These are phyloP conservation scores for Colletotrichum paranaense DNA, from an alignment of 2,329 filamentous ascomycete genomes.

Conservation along the genomic window DNA sequence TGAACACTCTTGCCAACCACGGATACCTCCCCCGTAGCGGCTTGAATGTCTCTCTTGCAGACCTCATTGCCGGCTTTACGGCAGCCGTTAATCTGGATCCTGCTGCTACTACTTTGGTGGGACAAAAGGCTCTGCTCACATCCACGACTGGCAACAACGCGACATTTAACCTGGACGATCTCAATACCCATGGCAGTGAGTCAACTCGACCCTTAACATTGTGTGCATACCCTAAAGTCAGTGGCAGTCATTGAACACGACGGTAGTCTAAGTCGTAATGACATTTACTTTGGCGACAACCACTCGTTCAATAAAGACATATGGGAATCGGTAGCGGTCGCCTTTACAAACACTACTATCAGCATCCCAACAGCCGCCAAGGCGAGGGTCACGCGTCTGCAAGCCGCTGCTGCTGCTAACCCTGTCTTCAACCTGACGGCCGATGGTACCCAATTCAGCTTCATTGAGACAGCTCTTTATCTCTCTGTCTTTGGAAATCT, in stretches of 20 bases:
- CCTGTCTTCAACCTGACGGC: conserved; percentile 39
- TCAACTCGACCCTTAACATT: not conserved
- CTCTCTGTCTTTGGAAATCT: conserved; percentile 38
- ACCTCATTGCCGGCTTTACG: conserved; percentile 33
- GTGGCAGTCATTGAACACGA: conserved; percentile 48
- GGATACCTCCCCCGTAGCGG: conserved; percentile 38
- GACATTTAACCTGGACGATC: conserved; percentile 44
- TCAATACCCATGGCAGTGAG: conserved; percentile 40
- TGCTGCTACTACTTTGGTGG: conserved; percentile 29
- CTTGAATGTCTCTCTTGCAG: conserved; percentile 34
- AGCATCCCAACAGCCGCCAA: conserved; percentile 43
- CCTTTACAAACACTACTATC: conserved; percentile 40
- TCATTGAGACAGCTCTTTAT: conserved; percentile 39
- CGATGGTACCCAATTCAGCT: conserved; percentile 35
- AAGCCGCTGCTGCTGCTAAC: conserved; percentile 40
- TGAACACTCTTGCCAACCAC: conserved; percentile 41
- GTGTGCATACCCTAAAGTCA: not conserved
- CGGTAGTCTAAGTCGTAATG: conserved; percentile 44
- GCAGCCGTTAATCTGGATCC: conserved; percentile 36
- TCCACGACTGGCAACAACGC: conserved; percentile 43
- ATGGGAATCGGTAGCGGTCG: conserved; percentile 39
- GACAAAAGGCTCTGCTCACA: conserved; percentile 24
- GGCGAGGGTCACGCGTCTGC: conserved; percentile 41
- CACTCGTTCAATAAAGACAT: conserved; percentile 43
- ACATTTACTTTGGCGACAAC: conserved; percentile 45